These are phyloP conservation scores for Pittosporum tobira DNA, from an alignment of 129 eudicot genomes.

Conservation along the genomic window DNA sequence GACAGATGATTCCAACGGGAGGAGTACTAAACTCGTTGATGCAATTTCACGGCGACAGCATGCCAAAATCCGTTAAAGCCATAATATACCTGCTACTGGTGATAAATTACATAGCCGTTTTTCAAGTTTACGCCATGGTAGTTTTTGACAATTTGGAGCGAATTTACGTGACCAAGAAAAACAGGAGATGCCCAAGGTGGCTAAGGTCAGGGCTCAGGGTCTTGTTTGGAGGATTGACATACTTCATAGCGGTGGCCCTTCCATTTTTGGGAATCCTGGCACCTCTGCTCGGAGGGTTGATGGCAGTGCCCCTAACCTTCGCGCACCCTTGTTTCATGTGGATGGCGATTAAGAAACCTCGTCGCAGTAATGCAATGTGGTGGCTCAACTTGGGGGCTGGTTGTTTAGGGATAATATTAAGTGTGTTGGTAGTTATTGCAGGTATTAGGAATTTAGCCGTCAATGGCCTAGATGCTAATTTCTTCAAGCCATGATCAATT, in stretches of 20 bases:
- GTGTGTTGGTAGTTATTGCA: slow-evolving; percentile 24
- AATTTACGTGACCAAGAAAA: slow-evolving; percentile 23
- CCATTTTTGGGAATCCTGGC: slow-evolving; percentile 50
- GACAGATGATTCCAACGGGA: slow-evolving; percentile 11
- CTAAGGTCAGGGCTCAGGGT: slow-evolving; percentile 23
- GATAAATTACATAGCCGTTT: slow-evolving; percentile 33
- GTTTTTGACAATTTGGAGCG: slow-evolving; percentile 59
- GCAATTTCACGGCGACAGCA: slow-evolving; percentile 18
- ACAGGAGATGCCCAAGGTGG: slow-evolving; percentile 42
- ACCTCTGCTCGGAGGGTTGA: slow-evolving; percentile 37
- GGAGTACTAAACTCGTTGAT: slow-evolving; percentile 36
- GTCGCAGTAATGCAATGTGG: slow-evolving; percentile 23
- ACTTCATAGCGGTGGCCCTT: slow-evolving; percentile 44
- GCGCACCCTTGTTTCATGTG: slow-evolving; percentile 66
- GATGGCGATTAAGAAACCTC: slow-evolving; percentile 41
- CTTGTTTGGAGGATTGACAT: slow-evolving; percentile 48
- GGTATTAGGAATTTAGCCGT: slow-evolving; percentile 38
- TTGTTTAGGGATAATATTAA: slow-evolving; percentile 26
- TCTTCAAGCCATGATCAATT: slow-evolving; percentile 41
- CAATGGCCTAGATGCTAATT: slow-evolving; percentile 51
- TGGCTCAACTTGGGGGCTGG: slow-evolving; percentile 41
- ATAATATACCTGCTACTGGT: slow-evolving; percentile 29
- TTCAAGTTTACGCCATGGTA: slow-evolving; percentile 52
- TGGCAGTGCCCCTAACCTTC: slow-evolving; percentile 42
- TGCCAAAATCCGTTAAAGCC: slow-evolving; percentile 25